These are phyloP conservation scores for Telopea speciosissima DNA, from an alignment of 177 flowering plant species.

Conservation along the genomic window DNA sequence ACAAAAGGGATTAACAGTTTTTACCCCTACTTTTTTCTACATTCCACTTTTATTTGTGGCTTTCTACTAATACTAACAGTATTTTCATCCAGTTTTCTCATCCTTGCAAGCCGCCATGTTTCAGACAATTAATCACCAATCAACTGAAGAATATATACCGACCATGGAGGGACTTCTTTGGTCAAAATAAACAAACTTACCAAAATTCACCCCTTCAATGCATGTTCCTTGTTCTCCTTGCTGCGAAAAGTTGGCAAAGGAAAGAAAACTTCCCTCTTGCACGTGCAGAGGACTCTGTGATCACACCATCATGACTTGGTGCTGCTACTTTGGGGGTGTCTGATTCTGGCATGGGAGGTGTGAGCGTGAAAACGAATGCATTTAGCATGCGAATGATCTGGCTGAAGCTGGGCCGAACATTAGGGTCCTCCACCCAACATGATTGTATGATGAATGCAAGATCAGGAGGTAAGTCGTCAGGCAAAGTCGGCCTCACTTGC, in stretches of 20 bases:
- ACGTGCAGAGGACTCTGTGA: conserved; percentile 50
- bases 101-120: not conserved
- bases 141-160: conserved; percentile 2
- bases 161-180: conserved; percentile 2
- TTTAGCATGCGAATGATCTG: conserved; percentile 89
- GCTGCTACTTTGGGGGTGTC: conserved; percentile 22
- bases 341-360: conserved; percentile 35
- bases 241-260: conserved; percentile 74
- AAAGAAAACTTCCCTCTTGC: conserved; percentile 68
- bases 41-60: not conserved
- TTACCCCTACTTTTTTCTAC: not conserved
- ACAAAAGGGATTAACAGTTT: not conserved
- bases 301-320: conserved; percentile 48
- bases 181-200: not conserved
- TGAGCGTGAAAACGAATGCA: conserved; percentile 46
- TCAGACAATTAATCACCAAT: conserved; percentile 5
- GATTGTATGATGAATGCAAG: conserved; percentile 75
- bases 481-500: conserved; percentile 79
- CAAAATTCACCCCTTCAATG: conserved; percentile 31
- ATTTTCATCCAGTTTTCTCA: not conserved
- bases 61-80: too few species aligned
- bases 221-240: conserved; percentile 55
- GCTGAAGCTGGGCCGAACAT: conserved; percentile 76
- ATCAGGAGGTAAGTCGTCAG: conserved; percentile 64
- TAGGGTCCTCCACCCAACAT: conserved; percentile 95